phyloP scores from a whole-genome alignment of 1,284 basidiomycete genomes.

The Irpex sp. region DNA sequence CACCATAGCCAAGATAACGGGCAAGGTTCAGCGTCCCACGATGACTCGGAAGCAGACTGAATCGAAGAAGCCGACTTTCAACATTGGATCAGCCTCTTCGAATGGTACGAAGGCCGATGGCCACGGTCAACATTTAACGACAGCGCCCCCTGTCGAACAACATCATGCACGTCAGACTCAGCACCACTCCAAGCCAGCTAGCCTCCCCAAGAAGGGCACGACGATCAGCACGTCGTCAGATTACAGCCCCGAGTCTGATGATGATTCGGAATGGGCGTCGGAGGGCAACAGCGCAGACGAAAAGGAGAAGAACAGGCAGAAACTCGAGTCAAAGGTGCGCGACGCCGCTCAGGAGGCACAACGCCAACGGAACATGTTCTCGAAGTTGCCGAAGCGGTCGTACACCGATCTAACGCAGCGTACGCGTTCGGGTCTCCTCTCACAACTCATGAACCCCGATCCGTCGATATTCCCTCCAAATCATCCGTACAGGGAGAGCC shows the following conservation, averaged over 20 bases:
- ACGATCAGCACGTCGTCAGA: constrained; percentile 31
- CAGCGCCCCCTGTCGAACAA: constrained; percentile 3
- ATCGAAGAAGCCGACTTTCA: constrained; percentile 42
- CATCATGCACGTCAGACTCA: constrained; percentile 11
- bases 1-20: constrained; percentile 1
- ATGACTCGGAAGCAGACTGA: constrained; percentile 11
- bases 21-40: constrained; percentile 7
- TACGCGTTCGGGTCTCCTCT: constrained; percentile 56
- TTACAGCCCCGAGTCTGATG: constrained; percentile 46
- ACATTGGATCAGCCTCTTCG: constrained; percentile 54
- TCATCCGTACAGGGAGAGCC: constrained; percentile 47
- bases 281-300: constrained; percentile 31
- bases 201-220: constrained; percentile 19
- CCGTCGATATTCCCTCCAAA: constrained; percentile 53
- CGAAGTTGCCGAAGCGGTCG: constrained; percentile 67
- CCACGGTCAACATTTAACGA: constrained; percentile 7
- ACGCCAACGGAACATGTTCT: constrained; percentile 72
- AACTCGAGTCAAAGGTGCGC: constrained; percentile 32
- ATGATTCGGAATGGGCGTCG: constrained; percentile 51
- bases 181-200: constrained; percentile 1
- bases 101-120: constrained; percentile 35
- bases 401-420: constrained; percentile 36
- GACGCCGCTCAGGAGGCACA: constrained; percentile 62
- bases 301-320: constrained; percentile 22
- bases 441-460: constrained; percentile 68